phyloP scores from a whole-genome alignment of 2,329 filamentous ascomycete species.

The Davidsoniella neocaledoniae region DNA sequence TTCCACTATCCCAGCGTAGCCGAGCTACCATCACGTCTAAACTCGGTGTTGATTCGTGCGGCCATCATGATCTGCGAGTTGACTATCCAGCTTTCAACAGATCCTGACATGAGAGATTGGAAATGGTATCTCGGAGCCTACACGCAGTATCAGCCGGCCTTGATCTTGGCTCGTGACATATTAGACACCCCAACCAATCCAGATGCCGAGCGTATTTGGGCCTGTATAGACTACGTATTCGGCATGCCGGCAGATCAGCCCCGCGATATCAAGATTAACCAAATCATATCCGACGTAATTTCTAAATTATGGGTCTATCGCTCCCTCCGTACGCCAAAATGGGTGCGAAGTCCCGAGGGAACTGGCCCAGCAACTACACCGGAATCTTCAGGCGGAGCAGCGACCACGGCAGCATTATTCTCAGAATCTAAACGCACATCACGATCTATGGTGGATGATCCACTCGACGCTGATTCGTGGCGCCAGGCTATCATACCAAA shows the following conservation, averaged over 20 bases:
- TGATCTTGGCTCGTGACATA: constrained; percentile 52
- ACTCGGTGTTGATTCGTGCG: constrained; percentile 45
- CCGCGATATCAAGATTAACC: constrained; percentile 27
- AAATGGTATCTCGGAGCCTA: constrained; percentile 55
- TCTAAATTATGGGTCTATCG: constrained; percentile 12
- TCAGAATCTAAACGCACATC: too few relatives aligned
- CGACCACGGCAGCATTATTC: neutral
- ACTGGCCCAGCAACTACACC: neutral
- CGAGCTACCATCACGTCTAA: constrained; percentile 43
- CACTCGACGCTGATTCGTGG: too few relatives aligned
- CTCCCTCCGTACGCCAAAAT: constrained; percentile 5
- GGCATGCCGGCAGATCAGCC: constrained; percentile 33
- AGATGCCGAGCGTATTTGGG: constrained; percentile 51
- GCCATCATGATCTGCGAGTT: constrained; percentile 35
- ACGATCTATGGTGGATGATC: too few relatives aligned
- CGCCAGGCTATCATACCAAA: too few relatives aligned
- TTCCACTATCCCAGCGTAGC: constrained; percentile 36
- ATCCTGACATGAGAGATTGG: constrained; percentile 36
- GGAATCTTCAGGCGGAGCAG: neutral
- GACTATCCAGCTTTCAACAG: constrained; percentile 29
- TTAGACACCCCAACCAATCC: constrained; percentile 39
- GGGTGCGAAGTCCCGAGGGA: neutral
- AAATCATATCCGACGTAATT: constrained; percentile 23
- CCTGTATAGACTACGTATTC: constrained; percentile 56
- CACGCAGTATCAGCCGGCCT: constrained; percentile 54